phyloP scores from a whole-genome alignment of 148 eudicot genomes.

The Rhododendron ferrugineum region DNA sequence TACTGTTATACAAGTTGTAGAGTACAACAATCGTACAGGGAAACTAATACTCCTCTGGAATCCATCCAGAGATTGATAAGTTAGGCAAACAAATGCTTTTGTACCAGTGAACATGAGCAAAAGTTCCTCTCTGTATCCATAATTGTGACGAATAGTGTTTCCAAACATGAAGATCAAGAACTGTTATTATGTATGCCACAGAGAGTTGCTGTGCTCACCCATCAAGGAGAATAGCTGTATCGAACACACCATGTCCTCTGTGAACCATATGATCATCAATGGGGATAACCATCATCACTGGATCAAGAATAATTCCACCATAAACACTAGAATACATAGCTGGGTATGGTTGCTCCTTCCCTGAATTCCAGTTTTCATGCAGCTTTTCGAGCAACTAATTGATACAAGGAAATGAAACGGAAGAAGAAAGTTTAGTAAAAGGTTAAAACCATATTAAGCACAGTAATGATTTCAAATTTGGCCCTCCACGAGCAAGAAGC shows the following conservation, averaged over 20 bases:
- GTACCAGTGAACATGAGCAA: not conserved
- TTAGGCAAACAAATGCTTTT: not conserved
- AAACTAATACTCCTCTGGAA: not conserved
- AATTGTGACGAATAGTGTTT: not conserved
- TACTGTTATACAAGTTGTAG: not conserved
- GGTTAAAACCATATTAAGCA: not conserved
- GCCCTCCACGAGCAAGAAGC: not conserved
- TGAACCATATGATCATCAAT: conserved; percentile 90
- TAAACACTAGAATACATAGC: conserved; percentile 80
- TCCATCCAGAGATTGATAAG: not conserved
- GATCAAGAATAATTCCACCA: conserved; percentile 71
- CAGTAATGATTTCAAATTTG: not conserved
- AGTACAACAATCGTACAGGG: not conserved
- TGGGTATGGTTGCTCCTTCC: conserved; percentile 44
- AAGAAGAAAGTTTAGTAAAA: not conserved
- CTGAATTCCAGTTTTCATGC: conserved; percentile 50
- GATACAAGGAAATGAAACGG: not conserved
- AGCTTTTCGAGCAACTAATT: conserved; percentile 56
- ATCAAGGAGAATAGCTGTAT: conserved; percentile 57
- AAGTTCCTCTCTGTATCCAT: not conserved
- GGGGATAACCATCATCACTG: conserved; percentile 72
- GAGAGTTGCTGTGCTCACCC: conserved; percentile 36
- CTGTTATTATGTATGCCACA: not conserved
- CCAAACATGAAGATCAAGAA: not conserved
- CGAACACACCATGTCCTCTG: conserved; percentile 80